Conservation (phyloP, 192 early-diverging fungal genomes). For the Backusella macrospora region DNA sequence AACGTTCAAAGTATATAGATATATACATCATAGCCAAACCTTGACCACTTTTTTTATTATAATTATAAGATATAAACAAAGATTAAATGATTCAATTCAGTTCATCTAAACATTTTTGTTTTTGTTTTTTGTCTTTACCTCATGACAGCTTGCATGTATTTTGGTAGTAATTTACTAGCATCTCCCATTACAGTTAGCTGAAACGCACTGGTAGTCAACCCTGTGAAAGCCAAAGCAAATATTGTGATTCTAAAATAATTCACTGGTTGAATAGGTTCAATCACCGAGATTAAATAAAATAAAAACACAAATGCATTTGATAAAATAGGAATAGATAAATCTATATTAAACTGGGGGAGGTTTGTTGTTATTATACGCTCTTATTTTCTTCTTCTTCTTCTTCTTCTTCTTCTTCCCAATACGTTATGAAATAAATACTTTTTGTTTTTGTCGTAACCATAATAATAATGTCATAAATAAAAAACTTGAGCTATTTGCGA, state of each 20-base stretch:
- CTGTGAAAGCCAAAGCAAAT: constrained; percentile 56
- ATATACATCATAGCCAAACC: constrained; percentile 23
- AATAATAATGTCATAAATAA: constrained; percentile 53
- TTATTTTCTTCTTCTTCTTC: constrained; percentile 7
- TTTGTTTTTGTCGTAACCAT: constrained; percentile 50
- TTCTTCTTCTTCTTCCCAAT: not conserved
- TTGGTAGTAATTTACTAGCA: constrained; percentile 65
- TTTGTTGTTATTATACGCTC: not conserved
- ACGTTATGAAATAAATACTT: not conserved
- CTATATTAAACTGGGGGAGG: not conserved
- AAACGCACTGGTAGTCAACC: constrained; percentile 62
- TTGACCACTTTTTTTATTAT: constrained; percentile 46
- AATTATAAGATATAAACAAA: not conserved
- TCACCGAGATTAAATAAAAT: constrained; percentile 51
- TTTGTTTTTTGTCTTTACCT: constrained; percentile 42
- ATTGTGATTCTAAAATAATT: constrained; percentile 66
- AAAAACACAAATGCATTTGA: constrained; percentile 59
- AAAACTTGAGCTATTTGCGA: constrained; percentile 64
- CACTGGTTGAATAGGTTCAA: constrained; percentile 45
- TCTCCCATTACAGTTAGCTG: constrained; percentile 72
- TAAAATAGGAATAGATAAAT: constrained; percentile 43
- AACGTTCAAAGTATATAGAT: not conserved
- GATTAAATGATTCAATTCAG: too few species aligned
- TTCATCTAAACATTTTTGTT: not conserved
- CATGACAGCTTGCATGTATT: constrained; percentile 72